A percentile compares a stretch with the other conserved stretches of the same genome.
Evolutionary conservation across 2,329 filamentous ascomycete genomes (phyloP).

Genomic region (Blumeriella jaapii): DNA sequence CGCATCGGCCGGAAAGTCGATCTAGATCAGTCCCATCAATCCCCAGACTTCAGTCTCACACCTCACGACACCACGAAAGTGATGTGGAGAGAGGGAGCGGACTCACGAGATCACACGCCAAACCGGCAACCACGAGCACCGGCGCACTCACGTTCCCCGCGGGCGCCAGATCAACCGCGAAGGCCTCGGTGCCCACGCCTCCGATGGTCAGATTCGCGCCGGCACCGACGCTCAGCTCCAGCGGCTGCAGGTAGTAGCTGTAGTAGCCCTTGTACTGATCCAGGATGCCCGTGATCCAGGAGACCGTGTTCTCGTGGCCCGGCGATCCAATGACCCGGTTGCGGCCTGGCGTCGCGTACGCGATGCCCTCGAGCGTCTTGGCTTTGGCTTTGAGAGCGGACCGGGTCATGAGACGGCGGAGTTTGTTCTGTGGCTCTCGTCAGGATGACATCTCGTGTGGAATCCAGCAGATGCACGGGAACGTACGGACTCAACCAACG

Average conservation of each 20-base stretch:
- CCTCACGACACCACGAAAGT: too few relatives aligned
- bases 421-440: slow-evolving; percentile 2
- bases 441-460: too few relatives aligned
- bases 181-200: slow-evolving; percentile 5
- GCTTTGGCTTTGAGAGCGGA: slow-evolving; percentile 31
- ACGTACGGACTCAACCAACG: slow-evolving; percentile 2
- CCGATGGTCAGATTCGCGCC: slow-evolving; percentile 9
- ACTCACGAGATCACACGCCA: slow-evolving; percentile 13
- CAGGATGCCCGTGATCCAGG: slow-evolving; percentile 34
- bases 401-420: slow-evolving; percentile 1
- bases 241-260: slow-evolving; percentile 34
- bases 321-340: slow-evolving; percentile 34
- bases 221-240: slow-evolving; percentile 20
- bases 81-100: not conserved
- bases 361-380: slow-evolving; percentile 35
- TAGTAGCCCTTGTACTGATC: slow-evolving; percentile 21
- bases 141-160: slow-evolving; percentile 8
- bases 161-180: slow-evolving; percentile 9
- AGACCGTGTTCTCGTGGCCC: slow-evolving; percentile 36
- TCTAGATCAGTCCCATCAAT: too few relatives aligned
- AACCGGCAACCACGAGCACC: slow-evolving; percentile 11
- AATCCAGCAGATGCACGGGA: not conserved
- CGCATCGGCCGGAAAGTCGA: slow-evolving; percentile 47
- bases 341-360: slow-evolving; percentile 30
- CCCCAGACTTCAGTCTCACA: too few relatives aligned